Evolutionary conservation across 2,329 filamentous ascomycete species (phyloP).

Genomic region (Fusarium devonianum): DNA sequence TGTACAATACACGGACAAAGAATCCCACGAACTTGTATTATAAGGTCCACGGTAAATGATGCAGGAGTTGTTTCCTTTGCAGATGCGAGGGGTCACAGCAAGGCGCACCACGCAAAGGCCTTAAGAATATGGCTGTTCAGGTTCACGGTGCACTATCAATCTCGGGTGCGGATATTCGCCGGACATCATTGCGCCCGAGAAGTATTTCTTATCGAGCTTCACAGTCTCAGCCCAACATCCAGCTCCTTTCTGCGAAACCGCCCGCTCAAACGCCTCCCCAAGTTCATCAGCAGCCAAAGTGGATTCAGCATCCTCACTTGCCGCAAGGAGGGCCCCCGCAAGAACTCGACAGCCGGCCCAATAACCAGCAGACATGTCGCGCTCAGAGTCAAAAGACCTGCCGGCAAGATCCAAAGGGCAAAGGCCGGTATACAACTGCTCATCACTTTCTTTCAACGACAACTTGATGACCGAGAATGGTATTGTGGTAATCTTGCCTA

Average conservation of each 20-base stretch:
- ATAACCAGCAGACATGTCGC: neutral
- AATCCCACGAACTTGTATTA: constrained; percentile 18
- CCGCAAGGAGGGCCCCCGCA: neutral
- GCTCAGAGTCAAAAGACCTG: neutral
- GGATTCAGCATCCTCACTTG: neutral
- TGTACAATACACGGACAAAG: constrained; percentile 17
- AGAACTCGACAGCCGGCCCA: neutral
- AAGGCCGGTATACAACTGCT: neutral
- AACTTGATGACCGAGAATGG: neutral
- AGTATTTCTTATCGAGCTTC: too few relatives aligned
- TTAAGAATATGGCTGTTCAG: too few relatives aligned
- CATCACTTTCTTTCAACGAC: neutral
- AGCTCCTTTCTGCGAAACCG: neutral
- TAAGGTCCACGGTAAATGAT: neutral
- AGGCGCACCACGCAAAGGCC: too few relatives aligned
- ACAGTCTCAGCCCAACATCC: neutral
- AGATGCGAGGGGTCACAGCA: too few relatives aligned
- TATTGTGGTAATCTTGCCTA: too few relatives aligned
- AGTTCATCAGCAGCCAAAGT: neutral
- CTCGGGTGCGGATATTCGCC: too few relatives aligned
- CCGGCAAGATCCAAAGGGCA: neutral
- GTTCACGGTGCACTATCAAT: too few relatives aligned
- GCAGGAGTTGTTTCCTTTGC: too few relatives aligned
- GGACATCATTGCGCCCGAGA: too few relatives aligned
- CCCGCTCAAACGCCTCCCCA: neutral